A percentile compares a stretch with the other conserved stretches of the same genome.
These are phyloP conservation scores for Phascolomyces articulosus DNA, from an alignment of 371 early-diverging fungal genomes.

Conservation along the genomic window DNA sequence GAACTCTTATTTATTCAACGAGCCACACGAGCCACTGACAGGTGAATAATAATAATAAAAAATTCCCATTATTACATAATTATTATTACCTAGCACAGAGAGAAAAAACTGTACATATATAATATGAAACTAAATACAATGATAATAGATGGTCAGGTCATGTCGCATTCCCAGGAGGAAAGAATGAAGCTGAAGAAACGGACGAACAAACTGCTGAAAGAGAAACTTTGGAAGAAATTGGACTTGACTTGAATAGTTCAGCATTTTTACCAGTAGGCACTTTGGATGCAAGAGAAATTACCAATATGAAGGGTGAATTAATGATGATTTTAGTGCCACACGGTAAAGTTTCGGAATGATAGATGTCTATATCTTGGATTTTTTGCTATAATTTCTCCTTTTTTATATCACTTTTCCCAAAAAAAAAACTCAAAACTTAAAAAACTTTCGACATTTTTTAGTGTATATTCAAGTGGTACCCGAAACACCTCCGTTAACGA, in stretches of 20 bases:
- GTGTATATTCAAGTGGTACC: constrained; percentile 67
- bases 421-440: no score
- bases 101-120: no score
- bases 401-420: no score
- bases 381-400: not conserved
- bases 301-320: constrained; percentile 49
- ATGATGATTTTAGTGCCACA: constrained; percentile 67
- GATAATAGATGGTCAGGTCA: constrained; percentile 67
- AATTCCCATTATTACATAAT: no score
- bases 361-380: not conserved
- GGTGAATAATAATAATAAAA: constrained; percentile 30
- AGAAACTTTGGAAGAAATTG: constrained; percentile 73
- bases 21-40: constrained; percentile 63
- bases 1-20: constrained; percentile 72
- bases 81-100: no score
- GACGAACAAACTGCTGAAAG: constrained; percentile 69
- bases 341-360: constrained; percentile 32
- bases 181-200: constrained; percentile 63
- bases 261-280: constrained; percentile 60
- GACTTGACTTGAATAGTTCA: constrained; percentile 53
- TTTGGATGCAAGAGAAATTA: constrained; percentile 69
- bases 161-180: constrained; percentile 79
- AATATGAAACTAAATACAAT: not conserved
- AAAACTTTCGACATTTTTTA: constrained; percentile 16
- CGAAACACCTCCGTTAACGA: constrained; percentile 52